phyloP scores from a whole-genome alignment of 495 filamentous ascomycete genomes.

The Aspergillus bridgeri region DNA sequence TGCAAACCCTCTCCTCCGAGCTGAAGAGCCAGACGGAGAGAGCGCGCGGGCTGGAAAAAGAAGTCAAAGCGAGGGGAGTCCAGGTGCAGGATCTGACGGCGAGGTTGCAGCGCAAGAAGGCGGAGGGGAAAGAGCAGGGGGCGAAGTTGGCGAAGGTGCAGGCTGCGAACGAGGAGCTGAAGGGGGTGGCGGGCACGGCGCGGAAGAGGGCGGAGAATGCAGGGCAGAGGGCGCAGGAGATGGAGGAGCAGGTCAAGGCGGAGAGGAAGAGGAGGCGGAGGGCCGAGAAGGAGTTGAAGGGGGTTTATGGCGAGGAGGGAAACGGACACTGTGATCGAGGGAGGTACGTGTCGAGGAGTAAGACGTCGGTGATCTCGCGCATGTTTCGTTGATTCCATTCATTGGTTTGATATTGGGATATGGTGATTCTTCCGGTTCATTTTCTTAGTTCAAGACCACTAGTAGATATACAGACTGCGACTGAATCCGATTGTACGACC shows the following conservation, averaged over 20 bases:
- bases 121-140: neutral
- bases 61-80: neutral
- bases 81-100: neutral
- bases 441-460: neutral
- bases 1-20: neutral
- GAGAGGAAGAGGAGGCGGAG: neutral
- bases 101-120: neutral
- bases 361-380: neutral
- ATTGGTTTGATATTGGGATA: neutral
- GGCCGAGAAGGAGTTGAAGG: neutral
- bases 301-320: neutral
- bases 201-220: neutral
- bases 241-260: neutral
- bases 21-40: neutral
- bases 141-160: neutral
- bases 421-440: neutral
- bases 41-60: neutral
- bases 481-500: too few relatives aligned
- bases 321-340: neutral
- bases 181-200: neutral
- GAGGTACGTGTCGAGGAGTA: neutral
- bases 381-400: neutral
- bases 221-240: neutral
- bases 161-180: neutral
- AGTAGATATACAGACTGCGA: too few relatives aligned